Percentiles rank a stretch among this genome's conserved stretches.
These are phyloP conservation scores for Epichloe hybrida DNA, from an alignment of 2,329 filamentous ascomycete species.

Conservation along the genomic window DNA sequence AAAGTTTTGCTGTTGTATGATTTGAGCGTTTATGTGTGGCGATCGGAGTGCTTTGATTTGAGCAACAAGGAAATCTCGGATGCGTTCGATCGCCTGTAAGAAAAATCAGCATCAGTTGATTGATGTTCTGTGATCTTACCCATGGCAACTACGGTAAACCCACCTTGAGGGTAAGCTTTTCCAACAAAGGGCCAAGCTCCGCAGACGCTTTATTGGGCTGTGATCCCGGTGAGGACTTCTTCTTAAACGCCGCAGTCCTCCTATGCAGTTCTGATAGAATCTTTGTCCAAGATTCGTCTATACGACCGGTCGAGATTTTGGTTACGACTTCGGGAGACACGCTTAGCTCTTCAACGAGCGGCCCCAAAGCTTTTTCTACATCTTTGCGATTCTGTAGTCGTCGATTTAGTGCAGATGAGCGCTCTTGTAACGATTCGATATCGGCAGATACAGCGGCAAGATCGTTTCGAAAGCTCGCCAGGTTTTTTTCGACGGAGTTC, in stretches of 20 bases:
- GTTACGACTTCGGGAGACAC: slow-evolving; percentile 72
- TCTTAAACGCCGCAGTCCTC: slow-evolving; percentile 58
- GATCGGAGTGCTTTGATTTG: slow-evolving; percentile 91
- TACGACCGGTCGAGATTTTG: slow-evolving; percentile 74
- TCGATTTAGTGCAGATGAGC: slow-evolving; percentile 70
- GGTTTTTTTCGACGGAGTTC: slow-evolving; percentile 81
- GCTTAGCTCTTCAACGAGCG: slow-evolving; percentile 83
- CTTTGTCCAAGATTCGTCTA: slow-evolving; percentile 82
- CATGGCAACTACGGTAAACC: background rate
- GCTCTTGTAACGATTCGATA: slow-evolving; percentile 82
- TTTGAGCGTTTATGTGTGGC: slow-evolving; percentile 91
- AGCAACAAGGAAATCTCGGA: slow-evolving; percentile 84
- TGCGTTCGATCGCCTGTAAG: slow-evolving; percentile 68
- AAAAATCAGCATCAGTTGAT: slow-evolving; percentile 3
- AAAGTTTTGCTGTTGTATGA: slow-evolving; percentile 89
- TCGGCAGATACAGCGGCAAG: slow-evolving; percentile 85
- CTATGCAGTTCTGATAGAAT: slow-evolving; percentile 74
- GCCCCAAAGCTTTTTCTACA: slow-evolving; percentile 76
- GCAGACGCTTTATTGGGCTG: slow-evolving; percentile 60
- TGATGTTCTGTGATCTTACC: background rate
- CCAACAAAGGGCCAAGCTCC: slow-evolving; percentile 73
- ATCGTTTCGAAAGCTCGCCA: slow-evolving; percentile 87
- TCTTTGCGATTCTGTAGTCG: slow-evolving; percentile 79
- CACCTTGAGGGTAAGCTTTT: slow-evolving; percentile 72
- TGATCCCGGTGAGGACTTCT: slow-evolving; percentile 42